Percentiles rank a stretch among this genome's conserved stretches.
These are phyloP conservation scores for Beta vulgaris DNA, from an alignment of 148 eudicot species.

Conservation along the genomic window DNA sequence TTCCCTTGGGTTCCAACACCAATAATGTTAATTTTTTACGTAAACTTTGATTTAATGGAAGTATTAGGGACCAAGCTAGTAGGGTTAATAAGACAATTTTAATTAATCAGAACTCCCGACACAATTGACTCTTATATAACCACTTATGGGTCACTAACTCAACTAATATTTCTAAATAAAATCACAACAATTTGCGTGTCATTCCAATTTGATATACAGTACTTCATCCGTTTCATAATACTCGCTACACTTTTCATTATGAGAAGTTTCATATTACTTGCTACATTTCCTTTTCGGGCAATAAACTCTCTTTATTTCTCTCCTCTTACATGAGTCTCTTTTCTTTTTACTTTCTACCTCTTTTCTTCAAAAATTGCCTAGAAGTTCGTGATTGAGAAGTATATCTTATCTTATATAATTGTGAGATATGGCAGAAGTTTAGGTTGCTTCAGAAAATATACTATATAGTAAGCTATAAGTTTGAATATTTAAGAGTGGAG, in stretches of 20 bases:
- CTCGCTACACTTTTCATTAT: too few relatives aligned
- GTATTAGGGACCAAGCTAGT: background rate
- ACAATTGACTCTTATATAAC: background rate
- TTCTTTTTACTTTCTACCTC: too few relatives aligned
- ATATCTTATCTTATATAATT: background rate
- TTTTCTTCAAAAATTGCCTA: too few relatives aligned
- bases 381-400: too few relatives aligned
- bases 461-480: constrained; percentile 1
- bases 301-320: too few relatives aligned
- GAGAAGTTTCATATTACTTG: too few relatives aligned
- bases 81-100: background rate
- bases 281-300: too few relatives aligned
- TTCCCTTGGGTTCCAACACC: too few relatives aligned
- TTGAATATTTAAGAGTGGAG: constrained; percentile 14
- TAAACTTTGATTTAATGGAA: background rate
- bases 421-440: background rate
- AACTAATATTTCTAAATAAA: background rate
- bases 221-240: too few relatives aligned
- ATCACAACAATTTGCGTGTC: background rate
- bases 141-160: background rate
- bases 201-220: constrained; percentile 6
- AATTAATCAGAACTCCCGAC: constrained; percentile 3
- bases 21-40: background rate
- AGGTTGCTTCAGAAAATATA: constrained; percentile 10
- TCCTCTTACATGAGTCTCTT: too few relatives aligned